Percentiles rank a stretch among this genome's conserved stretches.
Evolutionary conservation across 495 filamentous ascomycete genomes (phyloP).

Genomic region (Tirmania nivea): DNA sequence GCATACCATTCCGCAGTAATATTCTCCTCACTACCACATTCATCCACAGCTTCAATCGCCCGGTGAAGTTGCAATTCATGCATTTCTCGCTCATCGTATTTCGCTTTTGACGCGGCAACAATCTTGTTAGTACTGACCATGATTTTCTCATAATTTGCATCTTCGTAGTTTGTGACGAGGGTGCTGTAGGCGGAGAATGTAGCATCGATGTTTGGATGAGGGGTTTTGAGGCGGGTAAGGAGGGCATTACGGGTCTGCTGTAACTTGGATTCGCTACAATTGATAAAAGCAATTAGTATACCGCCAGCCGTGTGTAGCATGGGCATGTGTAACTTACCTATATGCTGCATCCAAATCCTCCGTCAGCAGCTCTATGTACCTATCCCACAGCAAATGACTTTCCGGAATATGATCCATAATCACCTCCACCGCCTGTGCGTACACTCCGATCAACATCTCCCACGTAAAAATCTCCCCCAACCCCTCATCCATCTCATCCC

Average conservation of each 20-base stretch:
- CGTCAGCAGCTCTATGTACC: conserved; percentile 38
- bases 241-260: conserved; percentile 47
- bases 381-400: conserved; percentile 77
- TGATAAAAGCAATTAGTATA: background rate
- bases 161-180: conserved; percentile 60
- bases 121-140: conserved; percentile 50
- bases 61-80: conserved; percentile 46
- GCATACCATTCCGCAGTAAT: conserved; percentile 24
- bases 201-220: conserved; percentile 66
- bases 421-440: conserved; percentile 53
- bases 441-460: conserved; percentile 53
- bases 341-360: conserved; percentile 38
- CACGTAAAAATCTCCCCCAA: conserved; percentile 52
- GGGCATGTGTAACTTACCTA: conserved; percentile 27
- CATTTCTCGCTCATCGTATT: conserved; percentile 44
- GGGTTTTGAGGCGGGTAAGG: conserved; percentile 47
- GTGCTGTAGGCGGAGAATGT: conserved; percentile 66
- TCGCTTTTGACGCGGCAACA: conserved; percentile 44
- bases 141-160: conserved; percentile 48
- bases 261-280: conserved; percentile 20
- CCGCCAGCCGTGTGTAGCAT: conserved; percentile 32
- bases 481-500: conserved; percentile 49
- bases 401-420: conserved; percentile 54
- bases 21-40: conserved; percentile 29
- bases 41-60: conserved; percentile 35